Conservation (phyloP, 2,329 filamentous ascomycete genomes). For the Aspergillus viridinutans region DNA sequence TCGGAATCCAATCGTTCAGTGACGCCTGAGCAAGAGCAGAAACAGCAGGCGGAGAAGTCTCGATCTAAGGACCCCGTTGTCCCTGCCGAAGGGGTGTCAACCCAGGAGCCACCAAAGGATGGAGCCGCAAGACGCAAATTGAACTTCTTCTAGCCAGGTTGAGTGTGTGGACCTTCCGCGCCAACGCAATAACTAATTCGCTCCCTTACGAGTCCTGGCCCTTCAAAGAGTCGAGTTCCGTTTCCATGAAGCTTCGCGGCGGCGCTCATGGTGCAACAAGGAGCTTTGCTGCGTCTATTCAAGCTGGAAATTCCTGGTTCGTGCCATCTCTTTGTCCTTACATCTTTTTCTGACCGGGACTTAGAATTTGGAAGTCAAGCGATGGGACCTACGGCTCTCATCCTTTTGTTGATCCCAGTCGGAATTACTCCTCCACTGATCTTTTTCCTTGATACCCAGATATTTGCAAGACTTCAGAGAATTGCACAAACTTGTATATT, state of each 20-base stretch:
- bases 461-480: background rate
- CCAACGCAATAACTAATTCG: background rate
- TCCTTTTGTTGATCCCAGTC: background rate
- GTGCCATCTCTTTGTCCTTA: background rate
- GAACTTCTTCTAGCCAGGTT: slow-evolving; percentile 26
- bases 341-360: background rate
- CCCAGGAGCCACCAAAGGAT: slow-evolving; percentile 12
- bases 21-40: slow-evolving; percentile 7
- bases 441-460: background rate
- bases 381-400: background rate
- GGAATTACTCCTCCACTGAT: too few relatives aligned
- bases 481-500: background rate
- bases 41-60: slow-evolving; percentile 3
- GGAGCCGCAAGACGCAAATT: slow-evolving; percentile 19
- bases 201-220: background rate
- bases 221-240: background rate
- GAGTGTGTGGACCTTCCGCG: background rate
- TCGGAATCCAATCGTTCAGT: slow-evolving; percentile 6
- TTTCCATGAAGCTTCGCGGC: background rate
- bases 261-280: background rate
- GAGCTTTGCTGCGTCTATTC: background rate
- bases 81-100: slow-evolving; percentile 6
- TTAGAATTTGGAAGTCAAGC: background rate
- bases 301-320: background rate
- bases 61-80: slow-evolving; percentile 15